Evolutionary conservation across 2,329 filamentous ascomycete species (phyloP).

Genomic region (Alternaria sp.): DNA sequence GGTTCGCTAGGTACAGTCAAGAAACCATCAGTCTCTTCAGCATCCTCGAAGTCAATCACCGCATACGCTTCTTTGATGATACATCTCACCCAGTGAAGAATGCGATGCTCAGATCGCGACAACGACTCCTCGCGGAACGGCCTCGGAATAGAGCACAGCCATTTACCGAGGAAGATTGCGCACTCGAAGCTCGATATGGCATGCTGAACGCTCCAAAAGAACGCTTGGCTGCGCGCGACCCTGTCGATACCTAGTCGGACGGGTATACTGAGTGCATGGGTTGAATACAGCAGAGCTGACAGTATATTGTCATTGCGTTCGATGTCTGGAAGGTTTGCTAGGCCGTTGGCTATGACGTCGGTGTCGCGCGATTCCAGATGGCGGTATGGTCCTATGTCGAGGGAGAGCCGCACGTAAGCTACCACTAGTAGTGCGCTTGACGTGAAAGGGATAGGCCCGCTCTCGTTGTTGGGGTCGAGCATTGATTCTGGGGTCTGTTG

Average conservation of each 20-base stretch:
- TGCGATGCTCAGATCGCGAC: slow-evolving; percentile 50
- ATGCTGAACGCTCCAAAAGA: slow-evolving; percentile 65
- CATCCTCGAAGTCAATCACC: slow-evolving; percentile 43
- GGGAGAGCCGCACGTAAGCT: slow-evolving; percentile 56
- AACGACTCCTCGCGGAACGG: slow-evolving; percentile 21
- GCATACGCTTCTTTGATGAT: slow-evolving; percentile 55
- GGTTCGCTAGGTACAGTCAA: slow-evolving; percentile 30
- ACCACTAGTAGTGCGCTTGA: slow-evolving; percentile 56
- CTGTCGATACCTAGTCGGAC: slow-evolving; percentile 62
- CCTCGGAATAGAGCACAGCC: slow-evolving; percentile 46
- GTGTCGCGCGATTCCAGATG: slow-evolving; percentile 55
- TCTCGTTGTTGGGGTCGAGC: slow-evolving; percentile 45
- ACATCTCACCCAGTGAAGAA: slow-evolving; percentile 56
- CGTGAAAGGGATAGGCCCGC: slow-evolving; percentile 49
- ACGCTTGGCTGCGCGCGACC: slow-evolving; percentile 62
- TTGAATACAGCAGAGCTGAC: slow-evolving; percentile 60
- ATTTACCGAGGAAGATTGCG: slow-evolving; percentile 61
- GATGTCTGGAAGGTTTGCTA: slow-evolving; percentile 49
- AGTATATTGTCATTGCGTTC: slow-evolving; percentile 57
- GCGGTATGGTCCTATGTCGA: slow-evolving; percentile 54
- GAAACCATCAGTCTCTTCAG: slow-evolving; percentile 15
- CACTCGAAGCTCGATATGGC: slow-evolving; percentile 62
- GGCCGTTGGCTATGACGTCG: slow-evolving; percentile 47
- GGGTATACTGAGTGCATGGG: slow-evolving; percentile 62
- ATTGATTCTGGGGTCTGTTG: slow-evolving; percentile 45